A percentile compares a stretch with the other conserved stretches of the same genome.
Conservation (phyloP, 441 rosid genomes). For the Populus hybrid region DNA sequence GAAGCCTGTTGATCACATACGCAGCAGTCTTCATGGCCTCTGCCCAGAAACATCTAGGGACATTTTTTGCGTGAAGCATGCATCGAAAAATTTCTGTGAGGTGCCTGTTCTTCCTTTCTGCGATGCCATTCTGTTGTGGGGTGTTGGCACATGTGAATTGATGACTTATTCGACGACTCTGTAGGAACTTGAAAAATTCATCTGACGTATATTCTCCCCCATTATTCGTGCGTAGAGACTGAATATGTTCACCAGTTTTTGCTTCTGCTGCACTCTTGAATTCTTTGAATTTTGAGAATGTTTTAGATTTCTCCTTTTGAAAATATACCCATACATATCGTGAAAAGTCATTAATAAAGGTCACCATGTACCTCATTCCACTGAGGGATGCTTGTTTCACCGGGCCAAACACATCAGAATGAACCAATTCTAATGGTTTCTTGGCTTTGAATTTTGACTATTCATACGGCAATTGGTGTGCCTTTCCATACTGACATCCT, state of each 20-base stretch:
- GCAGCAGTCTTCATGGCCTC: too few relatives aligned
- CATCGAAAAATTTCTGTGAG: too few relatives aligned
- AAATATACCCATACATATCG: conserved; percentile 8
- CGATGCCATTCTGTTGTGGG: too few relatives aligned
- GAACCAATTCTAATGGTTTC: background rate
- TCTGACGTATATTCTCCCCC: conserved; percentile 1
- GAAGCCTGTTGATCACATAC: background rate
- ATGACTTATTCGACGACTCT: background rate
- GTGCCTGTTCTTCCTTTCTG: too few relatives aligned
- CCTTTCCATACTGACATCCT: background rate
- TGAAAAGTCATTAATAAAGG: conserved; percentile 12
- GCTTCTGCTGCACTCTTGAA: background rate
- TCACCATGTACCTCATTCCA: conserved; percentile 10
- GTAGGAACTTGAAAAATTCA: background rate
- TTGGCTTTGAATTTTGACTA: conserved; percentile 7
- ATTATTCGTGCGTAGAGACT: background rate
- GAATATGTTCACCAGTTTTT: background rate
- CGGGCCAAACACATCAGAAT: conserved; percentile 9
- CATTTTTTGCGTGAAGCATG: background rate
- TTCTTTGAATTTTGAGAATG: conserved; percentile 5
- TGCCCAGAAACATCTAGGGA: background rate
- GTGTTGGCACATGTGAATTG: background rate
- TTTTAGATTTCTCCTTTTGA: conserved; percentile 7
- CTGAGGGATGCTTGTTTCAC: conserved; percentile 4
- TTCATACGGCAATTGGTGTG: background rate